phyloP scores from a whole-genome alignment of 2,329 filamentous ascomycete genomes.

The Fusarium pseudograminearum region DNA sequence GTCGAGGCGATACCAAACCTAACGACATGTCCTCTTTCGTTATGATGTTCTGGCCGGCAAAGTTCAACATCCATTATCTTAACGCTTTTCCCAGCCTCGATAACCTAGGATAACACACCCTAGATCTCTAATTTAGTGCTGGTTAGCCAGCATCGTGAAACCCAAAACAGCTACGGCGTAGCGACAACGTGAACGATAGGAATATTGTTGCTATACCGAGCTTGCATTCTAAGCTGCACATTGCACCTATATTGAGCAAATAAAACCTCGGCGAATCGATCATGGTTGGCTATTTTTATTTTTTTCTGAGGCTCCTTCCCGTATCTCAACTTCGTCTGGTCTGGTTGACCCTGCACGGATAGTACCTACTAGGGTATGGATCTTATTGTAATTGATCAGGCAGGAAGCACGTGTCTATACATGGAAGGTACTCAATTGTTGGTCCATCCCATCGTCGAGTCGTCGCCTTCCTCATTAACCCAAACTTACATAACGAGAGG shows the following conservation, averaged over 20 bases:
- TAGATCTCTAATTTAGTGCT: constrained; percentile 12
- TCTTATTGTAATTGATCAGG: not conserved
- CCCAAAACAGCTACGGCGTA: constrained; percentile 12
- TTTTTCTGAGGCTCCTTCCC: not conserved
- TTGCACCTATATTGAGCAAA: not conserved
- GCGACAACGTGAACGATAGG: constrained; percentile 8
- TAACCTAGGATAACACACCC: constrained; percentile 24
- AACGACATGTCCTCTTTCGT: constrained; percentile 22
- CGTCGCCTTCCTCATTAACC: not conserved
- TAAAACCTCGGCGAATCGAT: not conserved
- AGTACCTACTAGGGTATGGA: not conserved
- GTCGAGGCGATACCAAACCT: constrained; percentile 33
- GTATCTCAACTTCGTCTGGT: not conserved
- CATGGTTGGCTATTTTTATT: not conserved
- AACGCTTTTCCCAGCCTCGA: constrained; percentile 20
- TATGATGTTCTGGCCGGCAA: constrained; percentile 42
- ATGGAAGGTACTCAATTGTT: not conserved
- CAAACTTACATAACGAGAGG: not conserved
- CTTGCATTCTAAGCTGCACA: not conserved
- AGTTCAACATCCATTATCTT: constrained; percentile 36
- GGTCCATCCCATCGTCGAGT: not conserved
- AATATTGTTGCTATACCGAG: not conserved
- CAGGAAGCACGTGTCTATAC: not conserved
- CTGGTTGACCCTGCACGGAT: not conserved
- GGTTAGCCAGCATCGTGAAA: constrained; percentile 24